A percentile compares a stretch with the other conserved stretches of the same genome.
phyloP scores from a whole-genome alignment of 2,329 filamentous ascomycete species.

The Rutstroemia sp. region DNA sequence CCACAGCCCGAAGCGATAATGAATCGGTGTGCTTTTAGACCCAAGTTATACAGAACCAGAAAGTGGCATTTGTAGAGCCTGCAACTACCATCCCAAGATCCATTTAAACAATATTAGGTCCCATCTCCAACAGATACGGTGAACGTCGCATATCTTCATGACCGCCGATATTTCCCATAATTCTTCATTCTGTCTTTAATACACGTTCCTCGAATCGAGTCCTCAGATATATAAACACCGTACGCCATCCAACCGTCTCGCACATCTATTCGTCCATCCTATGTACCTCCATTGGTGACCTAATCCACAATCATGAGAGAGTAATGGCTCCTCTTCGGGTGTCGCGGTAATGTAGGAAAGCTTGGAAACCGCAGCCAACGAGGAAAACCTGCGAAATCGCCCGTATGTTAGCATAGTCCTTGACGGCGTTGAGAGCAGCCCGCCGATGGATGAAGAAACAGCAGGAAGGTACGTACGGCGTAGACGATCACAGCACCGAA shows the following conservation, averaged over 20 bases:
- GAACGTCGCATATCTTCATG: too few relatives aligned
- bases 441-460: neutral
- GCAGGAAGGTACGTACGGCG: slow-evolving; percentile 52
- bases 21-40: too few relatives aligned
- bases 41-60: too few relatives aligned
- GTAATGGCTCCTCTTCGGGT: slow-evolving; percentile 79
- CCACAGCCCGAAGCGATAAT: too few relatives aligned
- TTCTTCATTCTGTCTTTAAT: neutral
- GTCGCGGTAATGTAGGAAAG: slow-evolving; percentile 76
- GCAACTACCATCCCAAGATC: too few relatives aligned
- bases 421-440: too few relatives aligned
- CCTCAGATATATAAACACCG: slow-evolving; percentile 13
- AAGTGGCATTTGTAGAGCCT: too few relatives aligned
- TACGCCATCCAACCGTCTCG: slow-evolving; percentile 13
- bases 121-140: too few relatives aligned
- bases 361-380: slow-evolving; percentile 85
- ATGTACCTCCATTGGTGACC: slow-evolving; percentile 6
- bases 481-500: slow-evolving; percentile 88
- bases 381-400: slow-evolving; percentile 64
- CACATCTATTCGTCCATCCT: slow-evolving; percentile 3
- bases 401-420: neutral
- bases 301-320: slow-evolving; percentile 37
- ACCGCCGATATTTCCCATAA: neutral
- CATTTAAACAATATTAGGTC: too few relatives aligned
- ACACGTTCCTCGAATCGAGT: neutral